A percentile compares a stretch with the other conserved stretches of the same genome.
These are phyloP conservation scores for Tephrocybe sp. DNA, from an alignment of 768 basidiomycete genomes.

Conservation along the genomic window DNA sequence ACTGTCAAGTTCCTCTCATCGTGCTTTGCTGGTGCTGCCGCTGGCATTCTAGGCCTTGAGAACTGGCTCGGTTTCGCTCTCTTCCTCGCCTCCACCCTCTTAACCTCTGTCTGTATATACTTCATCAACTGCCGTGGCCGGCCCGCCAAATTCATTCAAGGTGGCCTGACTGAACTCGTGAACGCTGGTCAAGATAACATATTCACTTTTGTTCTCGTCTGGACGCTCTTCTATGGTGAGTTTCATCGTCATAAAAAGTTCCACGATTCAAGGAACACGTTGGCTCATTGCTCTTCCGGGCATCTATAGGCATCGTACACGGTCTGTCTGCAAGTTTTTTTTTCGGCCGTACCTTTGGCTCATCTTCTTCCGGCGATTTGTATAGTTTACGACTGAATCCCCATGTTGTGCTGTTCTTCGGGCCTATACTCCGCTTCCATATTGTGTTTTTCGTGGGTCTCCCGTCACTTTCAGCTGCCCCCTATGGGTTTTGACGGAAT, in stretches of 20 bases:
- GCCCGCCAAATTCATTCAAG: constrained; percentile 59
- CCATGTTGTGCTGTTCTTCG: not conserved
- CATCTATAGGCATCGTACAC: constrained; percentile 43
- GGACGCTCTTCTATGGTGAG: constrained; percentile 92
- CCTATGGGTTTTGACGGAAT: constrained; percentile 3
- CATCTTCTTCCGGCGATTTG: constrained; percentile 12
- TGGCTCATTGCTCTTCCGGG: not conserved
- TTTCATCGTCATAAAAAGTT: constrained; percentile 10
- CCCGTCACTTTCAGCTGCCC: not conserved
- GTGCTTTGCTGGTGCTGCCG: constrained; percentile 83
- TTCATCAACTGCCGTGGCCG: constrained; percentile 68
- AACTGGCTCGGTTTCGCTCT: constrained; percentile 82
- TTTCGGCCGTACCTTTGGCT: constrained; percentile 1
- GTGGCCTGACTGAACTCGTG: constrained; percentile 64
- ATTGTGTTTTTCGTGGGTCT: constrained; percentile 3
- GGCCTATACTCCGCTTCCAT: not conserved
- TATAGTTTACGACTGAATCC: constrained; percentile 23
- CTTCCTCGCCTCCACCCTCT: constrained; percentile 65
- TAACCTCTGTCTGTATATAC: constrained; percentile 65
- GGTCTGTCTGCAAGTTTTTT: constrained; percentile 39
- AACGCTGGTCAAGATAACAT: constrained; percentile 89
- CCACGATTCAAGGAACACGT: not conserved
- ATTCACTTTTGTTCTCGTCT: constrained; percentile 87
- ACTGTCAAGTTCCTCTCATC: constrained; percentile 79
- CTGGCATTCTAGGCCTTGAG: constrained; percentile 86